These are phyloP conservation scores for Desmodesmus armatus DNA, from an alignment of 139 green algal species.

Conservation along the genomic window DNA sequence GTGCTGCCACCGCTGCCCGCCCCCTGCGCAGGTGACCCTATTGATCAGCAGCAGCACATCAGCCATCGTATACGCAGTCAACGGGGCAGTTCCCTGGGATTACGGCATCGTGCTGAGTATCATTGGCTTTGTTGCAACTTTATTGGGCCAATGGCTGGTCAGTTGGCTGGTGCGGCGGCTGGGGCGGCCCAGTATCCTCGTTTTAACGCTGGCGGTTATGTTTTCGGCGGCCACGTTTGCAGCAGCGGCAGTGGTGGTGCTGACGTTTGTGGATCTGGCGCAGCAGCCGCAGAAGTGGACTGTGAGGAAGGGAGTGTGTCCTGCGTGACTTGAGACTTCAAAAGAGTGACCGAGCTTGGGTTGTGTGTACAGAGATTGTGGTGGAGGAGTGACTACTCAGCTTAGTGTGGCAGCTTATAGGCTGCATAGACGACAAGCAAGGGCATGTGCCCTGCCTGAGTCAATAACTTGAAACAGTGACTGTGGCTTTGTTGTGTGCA, in stretches of 20 bases:
- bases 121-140: conserved; percentile 9
- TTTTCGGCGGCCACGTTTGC: neutral
- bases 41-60: conserved; percentile 33
- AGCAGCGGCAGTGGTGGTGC: conserved; percentile 10
- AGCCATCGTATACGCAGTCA: conserved; percentile 31
- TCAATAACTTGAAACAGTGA: no score
- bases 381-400: no score
- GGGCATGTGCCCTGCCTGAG: no score
- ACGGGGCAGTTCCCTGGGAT: conserved; percentile 29
- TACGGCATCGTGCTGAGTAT: conserved; percentile 19
- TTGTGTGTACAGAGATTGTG: no score
- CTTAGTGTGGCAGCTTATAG: no score
- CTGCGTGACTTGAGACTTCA: no score
- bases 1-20: neutral
- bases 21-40: neutral
- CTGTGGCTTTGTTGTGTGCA: no score
- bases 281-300: neutral
- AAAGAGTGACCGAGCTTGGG: no score
- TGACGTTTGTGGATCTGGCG: neutral
- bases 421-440: no score
- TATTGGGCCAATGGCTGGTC: conserved; percentile 2
- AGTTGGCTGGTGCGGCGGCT: neutral
- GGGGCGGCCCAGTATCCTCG: conserved; percentile 27
- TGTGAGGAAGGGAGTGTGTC: neutral
- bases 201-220: conserved; percentile 29